Conservation (phyloP, 73 alveolate genomes). For the Effrenium voratum region DNA sequence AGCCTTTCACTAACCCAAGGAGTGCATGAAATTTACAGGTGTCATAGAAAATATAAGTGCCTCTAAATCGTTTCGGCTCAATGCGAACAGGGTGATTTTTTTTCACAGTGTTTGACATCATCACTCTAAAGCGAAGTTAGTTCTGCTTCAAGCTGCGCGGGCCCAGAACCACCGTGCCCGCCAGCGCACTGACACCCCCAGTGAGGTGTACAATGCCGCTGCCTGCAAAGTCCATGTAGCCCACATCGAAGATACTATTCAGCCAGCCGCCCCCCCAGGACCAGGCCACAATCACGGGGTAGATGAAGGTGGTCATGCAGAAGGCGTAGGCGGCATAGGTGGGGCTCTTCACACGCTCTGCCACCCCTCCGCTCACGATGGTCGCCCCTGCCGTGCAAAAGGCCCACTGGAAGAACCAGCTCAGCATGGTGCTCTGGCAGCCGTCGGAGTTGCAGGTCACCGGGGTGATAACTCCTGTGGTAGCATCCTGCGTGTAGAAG, state of each 20-base stretch:
- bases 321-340: slow-evolving; percentile 67
- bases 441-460: background rate
- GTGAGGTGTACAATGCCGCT: slow-evolving; percentile 93
- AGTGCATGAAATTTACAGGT: no score
- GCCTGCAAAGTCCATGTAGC: slow-evolving; percentile 47
- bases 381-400: slow-evolving; percentile 95
- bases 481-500: slow-evolving; percentile 16
- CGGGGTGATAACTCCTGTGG: slow-evolving; percentile 10
- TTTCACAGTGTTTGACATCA: no score
- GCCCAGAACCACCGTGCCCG: slow-evolving; percentile 63
- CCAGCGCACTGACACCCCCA: slow-evolving; percentile 90
- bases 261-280: slow-evolving; percentile 68
- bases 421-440: slow-evolving; percentile 57
- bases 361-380: slow-evolving; percentile 95
- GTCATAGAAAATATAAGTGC: no score
- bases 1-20: no score
- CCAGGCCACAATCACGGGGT: slow-evolving; percentile 95
- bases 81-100: no score
- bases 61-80: no score
- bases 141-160: no score
- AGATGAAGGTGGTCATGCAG: slow-evolving; percentile 95
- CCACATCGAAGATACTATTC: background rate
- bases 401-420: slow-evolving; percentile 82
- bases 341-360: slow-evolving; percentile 95
- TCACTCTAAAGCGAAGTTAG: no score